Base-by-base conservation (phyloP, 106 monocot genomes). In the Allium sativum region DNA sequence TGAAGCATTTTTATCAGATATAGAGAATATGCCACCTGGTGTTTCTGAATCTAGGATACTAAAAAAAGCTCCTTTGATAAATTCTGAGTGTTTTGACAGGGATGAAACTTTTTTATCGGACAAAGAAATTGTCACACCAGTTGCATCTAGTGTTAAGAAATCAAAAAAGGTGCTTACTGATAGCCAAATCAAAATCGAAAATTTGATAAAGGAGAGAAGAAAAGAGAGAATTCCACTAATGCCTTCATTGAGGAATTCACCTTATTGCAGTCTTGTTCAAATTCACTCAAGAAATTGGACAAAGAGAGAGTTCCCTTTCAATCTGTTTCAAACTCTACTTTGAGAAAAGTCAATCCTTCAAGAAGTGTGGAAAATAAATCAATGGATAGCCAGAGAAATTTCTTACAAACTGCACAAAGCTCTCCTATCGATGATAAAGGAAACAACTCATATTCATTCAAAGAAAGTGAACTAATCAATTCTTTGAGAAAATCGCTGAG, bases 161-260 rank as follows among this genome's bases (percentile, higher is more conserved):
- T 58, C 53, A 45, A 74, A 67, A 48, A 74, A 52, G n/a, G 12
- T 31, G 15, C 9, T 55, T 21, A 71, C 67, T 12, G 42, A 48
- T 45, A 70, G 45, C 21, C 62, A 48, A 12, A 43, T 19, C 1
- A 60, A 61, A 62, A 56, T 64, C 8, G 83, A 77, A 52, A 65
- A 9, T 22, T 59, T 61, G 48, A 78, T 68, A 18, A 54, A 18
- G 41, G 69, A 53, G 58, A 75, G 44, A 70, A 56, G 54, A 67
- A 47, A 51, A 8, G 78, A 74, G 50, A 79, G 84, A 59, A 43
- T 71, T 18, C 79, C 79, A 1, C 73, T 77, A 42, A 79, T 65
- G 63, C 15, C 70, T 62, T 62, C 74, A 12, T 41, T 73, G 9
- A 53, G 68, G 10, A 77, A 46, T 22, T 71, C 72, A 41, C 62